Conservation (phyloP, 306 rosid species). For the Luffa acutangula region DNA sequence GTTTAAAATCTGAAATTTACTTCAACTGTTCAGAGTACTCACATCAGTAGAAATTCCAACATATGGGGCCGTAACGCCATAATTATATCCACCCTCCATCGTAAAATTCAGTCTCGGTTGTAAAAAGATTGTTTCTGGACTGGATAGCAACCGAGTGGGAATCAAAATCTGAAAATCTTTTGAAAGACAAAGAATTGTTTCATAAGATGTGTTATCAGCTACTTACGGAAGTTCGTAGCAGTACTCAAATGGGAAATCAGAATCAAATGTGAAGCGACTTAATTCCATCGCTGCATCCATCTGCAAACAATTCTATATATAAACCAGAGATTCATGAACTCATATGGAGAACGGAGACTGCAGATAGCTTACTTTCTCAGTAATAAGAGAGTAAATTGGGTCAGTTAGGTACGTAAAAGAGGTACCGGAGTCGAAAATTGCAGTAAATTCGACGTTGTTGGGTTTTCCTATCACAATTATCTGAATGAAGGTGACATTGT, state of each 20-base stretch:
- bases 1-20: background rate
- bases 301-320: conserved; percentile 29
- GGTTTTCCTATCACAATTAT: conserved; percentile 31
- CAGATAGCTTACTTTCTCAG: conserved; percentile 40
- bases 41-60: conserved; percentile 8
- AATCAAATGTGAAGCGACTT: conserved; percentile 14
- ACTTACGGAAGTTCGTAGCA: conserved; percentile 56
- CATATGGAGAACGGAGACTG: background rate
- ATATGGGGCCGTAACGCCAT: conserved; percentile 23
- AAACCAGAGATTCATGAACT: background rate
- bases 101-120: conserved; percentile 47
- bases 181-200: background rate
- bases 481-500: conserved; percentile 61
- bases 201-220: background rate
- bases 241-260: conserved; percentile 57
- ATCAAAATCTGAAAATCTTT: background rate
- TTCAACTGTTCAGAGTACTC: conserved; percentile 7
- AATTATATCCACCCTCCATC: conserved; percentile 62
- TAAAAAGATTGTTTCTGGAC: conserved; percentile 15
- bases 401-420: conserved; percentile 71
- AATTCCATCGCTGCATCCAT: conserved; percentile 30
- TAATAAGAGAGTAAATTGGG: conserved; percentile 56
- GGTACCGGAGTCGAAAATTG: conserved; percentile 79
- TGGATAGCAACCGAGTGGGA: conserved; percentile 14
- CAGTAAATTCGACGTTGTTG: conserved; percentile 36